Base-by-base conservation (phyloP, 1,284 basidiomycete species). In the Trichosporon inkin region DNA sequence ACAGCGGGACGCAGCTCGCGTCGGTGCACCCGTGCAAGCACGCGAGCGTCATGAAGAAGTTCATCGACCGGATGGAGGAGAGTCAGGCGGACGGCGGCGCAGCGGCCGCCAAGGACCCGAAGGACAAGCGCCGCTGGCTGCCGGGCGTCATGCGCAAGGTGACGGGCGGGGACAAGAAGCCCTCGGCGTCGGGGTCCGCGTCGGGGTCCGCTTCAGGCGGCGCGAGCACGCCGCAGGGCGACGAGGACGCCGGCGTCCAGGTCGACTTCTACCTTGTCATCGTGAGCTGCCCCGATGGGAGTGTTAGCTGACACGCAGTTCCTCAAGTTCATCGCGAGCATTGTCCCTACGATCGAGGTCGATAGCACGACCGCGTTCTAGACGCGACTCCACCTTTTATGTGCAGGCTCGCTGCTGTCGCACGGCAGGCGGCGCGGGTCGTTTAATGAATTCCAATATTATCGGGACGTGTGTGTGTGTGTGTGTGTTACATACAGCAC, bases 41-140 rank as follows among this genome's bases (percentile, higher is more conserved):
- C 76, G 92, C 94, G 0, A 92, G 87, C 74, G 96, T 99, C 57
- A 99, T 99, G 96, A 97, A 96, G 84, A 99, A 98, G 79, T 92
- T 99, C 67, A 97, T 99, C 72, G 94, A 97, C 77, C 84, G 94
- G 58, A 98, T 99, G 93, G 96, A 98, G 78, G 86, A 87, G 76
- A 86, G 86, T 64, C 86, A 90, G 44, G 58, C 75, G 61, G 84
- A 37, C 81, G 76, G 62, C 52, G 58, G 60, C 56, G 71, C 63
- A 38, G 34, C 59, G 49, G 61, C 62, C n/a, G 67, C 58, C 19
- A 67, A 66, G 17, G 60, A 57, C 28, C 59, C 49, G 13, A 65
- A 55, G 17, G 83, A 84, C 59, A 83, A 84, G 78, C 88, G 89
- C 83, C 92, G 90, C 81, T 93, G 91, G 80, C 69, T 85, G 72